These are phyloP conservation scores for Aspergillus egyptiacus DNA, from an alignment of 495 filamentous ascomycete genomes.

Conservation along the genomic window DNA sequence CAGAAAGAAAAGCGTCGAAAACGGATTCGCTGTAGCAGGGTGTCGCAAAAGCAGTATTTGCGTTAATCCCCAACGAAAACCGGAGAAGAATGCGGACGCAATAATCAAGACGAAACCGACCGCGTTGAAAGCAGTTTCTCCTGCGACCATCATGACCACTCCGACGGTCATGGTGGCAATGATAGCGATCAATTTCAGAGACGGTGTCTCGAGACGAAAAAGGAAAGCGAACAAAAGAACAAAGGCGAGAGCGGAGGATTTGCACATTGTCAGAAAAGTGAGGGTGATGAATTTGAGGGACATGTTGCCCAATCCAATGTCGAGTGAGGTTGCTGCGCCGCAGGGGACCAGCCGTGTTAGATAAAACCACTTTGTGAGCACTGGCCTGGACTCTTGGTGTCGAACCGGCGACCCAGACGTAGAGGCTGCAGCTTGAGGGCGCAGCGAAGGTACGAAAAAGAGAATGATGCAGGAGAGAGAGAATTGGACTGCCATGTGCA, in stretches of 20 bases:
- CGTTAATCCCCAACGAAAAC: slow-evolving; percentile 94
- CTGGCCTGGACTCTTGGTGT: slow-evolving; percentile 50
- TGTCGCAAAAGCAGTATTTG: slow-evolving; percentile 93
- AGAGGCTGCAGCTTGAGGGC: slow-evolving; percentile 54
- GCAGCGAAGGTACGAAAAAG: slow-evolving; percentile 74
- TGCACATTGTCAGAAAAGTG: slow-evolving; percentile 99
- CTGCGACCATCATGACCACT: slow-evolving; percentile 98
- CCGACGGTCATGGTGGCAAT: slow-evolving; percentile 91
- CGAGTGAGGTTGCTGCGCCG: slow-evolving; percentile 86
- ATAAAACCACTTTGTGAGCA: slow-evolving; percentile 89
- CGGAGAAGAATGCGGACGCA: slow-evolving; percentile 86
- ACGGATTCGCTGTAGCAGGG: slow-evolving; percentile 93
- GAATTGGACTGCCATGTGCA: slow-evolving; percentile 98
- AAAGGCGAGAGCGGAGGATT: slow-evolving; percentile 92
- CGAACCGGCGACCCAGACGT: slow-evolving; percentile 48
- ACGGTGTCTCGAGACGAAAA: slow-evolving; percentile 85
- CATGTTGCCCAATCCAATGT: slow-evolving; percentile 96
- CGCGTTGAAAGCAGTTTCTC: slow-evolving; percentile 84
- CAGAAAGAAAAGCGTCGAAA: slow-evolving; percentile 94
- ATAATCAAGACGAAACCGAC: slow-evolving; percentile 91
- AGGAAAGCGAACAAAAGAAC: slow-evolving; percentile 94
- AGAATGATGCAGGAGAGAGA: slow-evolving; percentile 71
- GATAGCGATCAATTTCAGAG: slow-evolving; percentile 75
- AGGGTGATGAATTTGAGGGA: slow-evolving; percentile 92
- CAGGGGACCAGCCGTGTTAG: slow-evolving; percentile 89